Evolutionary conservation across 345 rosid species (phyloP).

Genomic region (Citrus inodora): DNA sequence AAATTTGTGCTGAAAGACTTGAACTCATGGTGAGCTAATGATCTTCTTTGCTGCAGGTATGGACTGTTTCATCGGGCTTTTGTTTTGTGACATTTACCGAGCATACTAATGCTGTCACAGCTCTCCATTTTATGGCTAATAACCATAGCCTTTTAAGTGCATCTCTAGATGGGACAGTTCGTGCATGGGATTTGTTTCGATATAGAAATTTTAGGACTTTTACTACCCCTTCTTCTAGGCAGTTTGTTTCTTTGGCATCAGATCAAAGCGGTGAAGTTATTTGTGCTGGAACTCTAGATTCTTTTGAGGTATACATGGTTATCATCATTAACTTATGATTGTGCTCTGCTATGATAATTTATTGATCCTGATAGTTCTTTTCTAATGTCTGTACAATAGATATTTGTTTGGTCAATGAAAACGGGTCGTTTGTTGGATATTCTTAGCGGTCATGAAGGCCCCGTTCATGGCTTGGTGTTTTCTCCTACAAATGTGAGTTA

Average conservation of each 20-base stretch:
- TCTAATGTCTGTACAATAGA: conserved; percentile 36
- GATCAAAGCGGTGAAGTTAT: conserved; percentile 95
- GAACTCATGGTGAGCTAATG: conserved; percentile 7
- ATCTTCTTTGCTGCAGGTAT: conserved; percentile 54
- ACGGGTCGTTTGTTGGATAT: conserved; percentile 89
- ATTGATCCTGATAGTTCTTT: conserved; percentile 10
- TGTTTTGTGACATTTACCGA: conserved; percentile 95
- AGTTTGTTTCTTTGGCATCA: conserved; percentile 92
- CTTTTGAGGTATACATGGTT: conserved; percentile 67
- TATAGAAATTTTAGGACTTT: conserved; percentile 93
- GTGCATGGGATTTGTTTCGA: conserved; percentile 97
- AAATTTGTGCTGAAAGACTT: background rate
- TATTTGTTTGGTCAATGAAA: conserved; percentile 99
- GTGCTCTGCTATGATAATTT: background rate
- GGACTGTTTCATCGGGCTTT: conserved; percentile 92
- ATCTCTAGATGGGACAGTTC: conserved; percentile 95
- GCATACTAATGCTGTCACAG: conserved; percentile 91
- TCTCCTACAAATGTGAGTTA: conserved; percentile 81
- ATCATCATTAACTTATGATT: background rate
- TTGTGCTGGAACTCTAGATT: conserved; percentile 95
- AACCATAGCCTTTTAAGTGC: conserved; percentile 86
- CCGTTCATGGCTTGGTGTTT: conserved; percentile 89
- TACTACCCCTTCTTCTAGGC: conserved; percentile 88
- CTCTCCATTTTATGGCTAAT: conserved; percentile 94
- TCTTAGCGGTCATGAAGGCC: conserved; percentile 96